phyloP scores from a whole-genome alignment of 2,329 filamentous ascomycete species.

The Pestalotiopsis sp. region DNA sequence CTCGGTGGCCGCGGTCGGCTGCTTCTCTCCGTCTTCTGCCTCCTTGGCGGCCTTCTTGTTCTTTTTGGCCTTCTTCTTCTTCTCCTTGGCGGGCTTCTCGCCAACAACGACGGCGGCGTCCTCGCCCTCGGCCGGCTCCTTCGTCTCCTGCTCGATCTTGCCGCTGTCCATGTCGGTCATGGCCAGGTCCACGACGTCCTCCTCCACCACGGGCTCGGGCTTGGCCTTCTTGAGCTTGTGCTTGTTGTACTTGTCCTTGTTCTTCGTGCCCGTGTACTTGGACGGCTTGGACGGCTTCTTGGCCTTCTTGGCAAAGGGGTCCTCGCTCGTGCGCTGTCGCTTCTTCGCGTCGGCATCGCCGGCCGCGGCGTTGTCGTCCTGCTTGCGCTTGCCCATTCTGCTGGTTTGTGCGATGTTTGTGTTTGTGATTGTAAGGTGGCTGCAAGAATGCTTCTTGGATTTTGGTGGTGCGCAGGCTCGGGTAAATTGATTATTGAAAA shows the following conservation, averaged over 20 bases:
- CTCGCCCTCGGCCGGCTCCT: neutral
- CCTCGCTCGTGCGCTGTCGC: slow-evolving; percentile 24
- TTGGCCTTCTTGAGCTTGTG: slow-evolving; percentile 23
- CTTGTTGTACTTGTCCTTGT: slow-evolving; percentile 4
- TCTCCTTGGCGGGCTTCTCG: slow-evolving; percentile 23
- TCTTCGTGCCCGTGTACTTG: neutral
- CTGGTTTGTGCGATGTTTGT: neutral
- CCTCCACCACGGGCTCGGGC: slow-evolving; percentile 12
- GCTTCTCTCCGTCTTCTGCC: slow-evolving; percentile 15
- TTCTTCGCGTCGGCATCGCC: slow-evolving; percentile 23
- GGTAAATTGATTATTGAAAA: neutral
- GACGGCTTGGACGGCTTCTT: slow-evolving; percentile 13
- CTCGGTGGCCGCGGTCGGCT: neutral
- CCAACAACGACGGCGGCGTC: neutral
- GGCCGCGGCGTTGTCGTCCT: slow-evolving; percentile 22
- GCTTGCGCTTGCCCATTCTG: slow-evolving; percentile 26
- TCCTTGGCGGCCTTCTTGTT: slow-evolving; percentile 16
- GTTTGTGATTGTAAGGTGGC: neutral
- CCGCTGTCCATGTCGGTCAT: slow-evolving; percentile 6
- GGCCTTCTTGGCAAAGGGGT: slow-evolving; percentile 17
- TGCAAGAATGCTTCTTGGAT: neutral
- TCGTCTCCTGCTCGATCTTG: slow-evolving; percentile 2
- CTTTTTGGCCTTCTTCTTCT: slow-evolving; percentile 36
- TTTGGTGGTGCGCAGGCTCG: neutral
- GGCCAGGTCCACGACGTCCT: slow-evolving; percentile 5